These are phyloP conservation scores for Amanita molliuscula DNA, from an alignment of 768 basidiomycete genomes.

Conservation along the genomic window DNA sequence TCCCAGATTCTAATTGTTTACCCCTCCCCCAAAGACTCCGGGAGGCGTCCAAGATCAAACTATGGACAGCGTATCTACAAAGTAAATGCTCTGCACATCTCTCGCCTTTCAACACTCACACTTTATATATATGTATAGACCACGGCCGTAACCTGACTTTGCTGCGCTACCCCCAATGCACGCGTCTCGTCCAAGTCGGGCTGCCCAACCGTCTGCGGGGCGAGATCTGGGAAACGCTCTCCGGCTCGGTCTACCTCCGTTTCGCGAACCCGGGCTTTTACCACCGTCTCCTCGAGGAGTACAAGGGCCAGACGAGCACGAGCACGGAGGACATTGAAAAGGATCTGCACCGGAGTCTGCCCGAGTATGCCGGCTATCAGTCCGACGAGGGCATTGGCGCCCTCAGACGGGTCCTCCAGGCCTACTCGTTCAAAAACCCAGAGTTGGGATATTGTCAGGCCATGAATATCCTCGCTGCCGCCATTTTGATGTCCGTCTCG, in stretches of 20 bases:
- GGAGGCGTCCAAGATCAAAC: constrained; percentile 89
- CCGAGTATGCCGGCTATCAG: constrained; percentile 96
- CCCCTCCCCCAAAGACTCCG: constrained; percentile 45
- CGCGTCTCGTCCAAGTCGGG: constrained; percentile 95
- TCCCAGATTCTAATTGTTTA: constrained; percentile 5
- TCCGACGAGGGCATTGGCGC: constrained; percentile 77
- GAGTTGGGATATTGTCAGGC: constrained; percentile 97
- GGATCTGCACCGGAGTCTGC: constrained; percentile 89
- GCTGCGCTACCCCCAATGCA: constrained; percentile 91
- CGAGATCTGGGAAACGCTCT: constrained; percentile 97
- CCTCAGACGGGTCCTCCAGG: constrained; percentile 83
- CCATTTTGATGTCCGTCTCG: constrained; percentile 71
- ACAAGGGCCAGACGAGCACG: constrained; percentile 68
- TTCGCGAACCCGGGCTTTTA: constrained; percentile 82
- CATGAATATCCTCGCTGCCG: constrained; percentile 96
- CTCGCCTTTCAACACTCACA: background rate
- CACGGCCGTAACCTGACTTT: constrained; percentile 95
- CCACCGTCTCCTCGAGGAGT: constrained; percentile 59
- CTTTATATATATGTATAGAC: constrained; percentile 29
- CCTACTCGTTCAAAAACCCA: constrained; percentile 93
- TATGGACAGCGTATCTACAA: constrained; percentile 85
- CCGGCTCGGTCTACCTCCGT: constrained; percentile 87
- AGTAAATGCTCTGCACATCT: constrained; percentile 43
- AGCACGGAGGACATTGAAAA: constrained; percentile 99
- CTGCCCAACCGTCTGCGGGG: constrained; percentile 90